Evolutionary conservation across 495 filamentous ascomycete species (phyloP).

Genomic region (Penicillium psychrofluorescens): DNA sequence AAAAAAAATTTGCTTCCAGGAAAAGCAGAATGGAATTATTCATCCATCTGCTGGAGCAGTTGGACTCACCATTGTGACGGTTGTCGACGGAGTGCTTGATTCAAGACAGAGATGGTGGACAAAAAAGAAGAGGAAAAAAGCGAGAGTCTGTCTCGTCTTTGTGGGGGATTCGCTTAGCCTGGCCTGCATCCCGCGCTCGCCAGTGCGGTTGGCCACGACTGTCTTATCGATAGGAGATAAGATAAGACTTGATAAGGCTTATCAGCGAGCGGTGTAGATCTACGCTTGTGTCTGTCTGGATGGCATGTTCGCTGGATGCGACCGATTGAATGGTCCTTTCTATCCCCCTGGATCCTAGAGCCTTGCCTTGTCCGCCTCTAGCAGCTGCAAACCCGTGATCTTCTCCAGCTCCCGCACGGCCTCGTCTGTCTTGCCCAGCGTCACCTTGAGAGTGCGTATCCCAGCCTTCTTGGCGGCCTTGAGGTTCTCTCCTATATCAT

Average conservation of each 20-base stretch:
- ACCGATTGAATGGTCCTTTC: not conserved
- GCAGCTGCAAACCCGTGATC: conserved; percentile 47
- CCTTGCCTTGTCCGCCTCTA: conserved; percentile 37
- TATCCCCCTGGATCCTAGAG: conserved; percentile 12
- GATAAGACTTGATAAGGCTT: not conserved
- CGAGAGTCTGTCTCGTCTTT: conserved; percentile 30
- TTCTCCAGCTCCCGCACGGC: conserved; percentile 65
- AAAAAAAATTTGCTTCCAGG: conserved; percentile 5
- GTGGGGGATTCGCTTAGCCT: conserved; percentile 44
- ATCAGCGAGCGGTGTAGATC: too few species aligned
- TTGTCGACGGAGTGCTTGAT: conserved; percentile 14
- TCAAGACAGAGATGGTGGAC: conserved; percentile 23
- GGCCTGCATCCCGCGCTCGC: conserved; percentile 30
- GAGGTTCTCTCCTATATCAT: conserved; percentile 94
- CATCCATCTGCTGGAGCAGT: conserved; percentile 17
- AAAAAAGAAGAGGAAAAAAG: conserved; percentile 13
- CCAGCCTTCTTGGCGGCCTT: conserved; percentile 70
- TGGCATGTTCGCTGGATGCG: too few species aligned
- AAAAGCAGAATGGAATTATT: conserved; percentile 10
- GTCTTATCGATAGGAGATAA: not conserved
- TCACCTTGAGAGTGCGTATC: conserved; percentile 77
- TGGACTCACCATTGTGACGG: conserved; percentile 46
- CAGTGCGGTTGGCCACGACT: conserved; percentile 38
- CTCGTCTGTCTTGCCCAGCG: conserved; percentile 66
- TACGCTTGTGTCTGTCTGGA: too few species aligned